Evolutionary conservation across 2,329 filamentous ascomycete species (phyloP), one percentile per base, ranked within the genome.

Genomic region (Alternaria consortialis): DNA sequence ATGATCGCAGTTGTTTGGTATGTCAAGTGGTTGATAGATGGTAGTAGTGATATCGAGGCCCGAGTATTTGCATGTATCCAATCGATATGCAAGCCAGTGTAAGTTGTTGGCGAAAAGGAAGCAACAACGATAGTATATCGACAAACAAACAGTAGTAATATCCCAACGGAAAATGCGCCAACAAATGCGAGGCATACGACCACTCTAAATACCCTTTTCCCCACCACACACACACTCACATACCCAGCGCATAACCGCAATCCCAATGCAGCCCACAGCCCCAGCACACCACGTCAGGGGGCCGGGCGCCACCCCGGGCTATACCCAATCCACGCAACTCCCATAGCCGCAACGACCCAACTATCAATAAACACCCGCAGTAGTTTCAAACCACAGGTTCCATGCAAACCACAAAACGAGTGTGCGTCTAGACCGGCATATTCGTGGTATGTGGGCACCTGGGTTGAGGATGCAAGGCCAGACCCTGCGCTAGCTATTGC

Each of bases 291-390:
- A 37, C 31, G 46, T 50, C 46, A 50, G 46, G 46, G 39, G 46
- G 46, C 46, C 46, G 31, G 46, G 46, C 46, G 46, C 46, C 46
- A 50, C 46, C 31, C 32, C 36, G 13, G 32, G 46, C 46, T 50
- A 50, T 43, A 15, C 50, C 51, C 43, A 36, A 55, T 23, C 25
- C 43, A 29, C 44, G 44, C 29, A 12, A 25, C 20, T 27, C 54
- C 36, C 32, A 27, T 39, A 31, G 15, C 40, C 53, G 43, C 40
- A 37, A 20, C 54, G 36, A 34, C 46, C 29, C 54, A 57, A 43
- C 54, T 52, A 37, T 59, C 56, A 59, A 59, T 59, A 59, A 59
- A 59, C 51, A 59, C 25, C 29, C 43, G 56, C 56, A 59, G 56
- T 59, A 59, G 56, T 59, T 56, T 48, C 56, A 59, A 55, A 55